phyloP scores from a whole-genome alignment of 192 early-diverging fungal genomes.

The Cetraspora pellucida region DNA sequence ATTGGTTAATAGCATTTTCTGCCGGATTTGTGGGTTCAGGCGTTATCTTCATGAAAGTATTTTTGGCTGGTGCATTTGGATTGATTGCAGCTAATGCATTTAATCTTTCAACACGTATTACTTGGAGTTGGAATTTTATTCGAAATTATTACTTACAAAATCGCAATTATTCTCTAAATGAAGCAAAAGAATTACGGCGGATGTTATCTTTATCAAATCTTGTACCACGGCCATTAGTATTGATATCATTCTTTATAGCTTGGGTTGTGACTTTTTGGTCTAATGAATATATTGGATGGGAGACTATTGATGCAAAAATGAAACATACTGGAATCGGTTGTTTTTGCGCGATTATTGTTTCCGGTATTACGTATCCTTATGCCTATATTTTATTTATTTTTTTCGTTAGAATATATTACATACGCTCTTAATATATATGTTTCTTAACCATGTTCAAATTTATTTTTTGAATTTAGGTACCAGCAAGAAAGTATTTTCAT shows the following conservation, averaged over 20 bases:
- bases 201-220: slow-evolving; percentile 41
- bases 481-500: slow-evolving; percentile 18
- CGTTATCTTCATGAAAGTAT: slow-evolving; percentile 58
- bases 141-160: slow-evolving; percentile 55
- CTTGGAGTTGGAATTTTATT: slow-evolving; percentile 71
- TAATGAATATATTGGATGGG: slow-evolving; percentile 61
- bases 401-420: background rate
- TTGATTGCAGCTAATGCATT: slow-evolving; percentile 85
- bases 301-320: slow-evolving; percentile 47
- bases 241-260: slow-evolving; percentile 49
- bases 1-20: slow-evolving; percentile 79
- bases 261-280: slow-evolving; percentile 59
- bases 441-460: background rate
- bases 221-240: slow-evolving; percentile 47
- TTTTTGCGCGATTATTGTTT: slow-evolving; percentile 41
- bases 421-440: background rate
- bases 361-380: slow-evolving; percentile 45
- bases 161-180: slow-evolving; percentile 3
- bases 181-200: background rate
- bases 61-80: slow-evolving; percentile 71
- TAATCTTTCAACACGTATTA: slow-evolving; percentile 79
- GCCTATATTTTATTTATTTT: background rate
- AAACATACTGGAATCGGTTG: slow-evolving; percentile 62
- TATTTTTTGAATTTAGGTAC: slow-evolving; percentile 15
- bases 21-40: slow-evolving; percentile 65